Conservation (phyloP, 228 moss, liverwort and hornwort species). For the Sphagnum fallax region DNA sequence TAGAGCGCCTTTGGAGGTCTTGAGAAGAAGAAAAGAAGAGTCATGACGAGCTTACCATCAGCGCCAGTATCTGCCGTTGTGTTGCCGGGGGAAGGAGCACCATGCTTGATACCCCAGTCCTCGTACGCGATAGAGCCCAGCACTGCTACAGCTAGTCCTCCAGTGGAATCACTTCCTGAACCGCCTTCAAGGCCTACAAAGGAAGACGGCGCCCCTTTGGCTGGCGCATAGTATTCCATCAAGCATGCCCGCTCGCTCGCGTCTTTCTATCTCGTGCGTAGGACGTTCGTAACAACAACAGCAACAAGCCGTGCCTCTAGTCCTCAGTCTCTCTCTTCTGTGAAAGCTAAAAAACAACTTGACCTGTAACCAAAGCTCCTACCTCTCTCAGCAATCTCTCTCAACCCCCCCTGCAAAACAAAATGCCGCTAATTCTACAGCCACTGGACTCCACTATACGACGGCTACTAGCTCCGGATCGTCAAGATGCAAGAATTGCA, state of each 20-base stretch:
- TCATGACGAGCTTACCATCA: constrained; percentile 34
- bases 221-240: constrained; percentile 99
- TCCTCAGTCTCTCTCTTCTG: too few species aligned
- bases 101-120: constrained; percentile 87
- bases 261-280: not conserved
- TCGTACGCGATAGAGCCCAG: constrained; percentile 44
- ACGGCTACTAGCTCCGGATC: too few species aligned
- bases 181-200: constrained; percentile 81
- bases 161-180: constrained; percentile 61
- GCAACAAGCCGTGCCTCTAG: too few species aligned
- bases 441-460: too few species aligned
- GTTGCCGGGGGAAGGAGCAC: constrained; percentile 55
- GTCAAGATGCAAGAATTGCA: too few species aligned
- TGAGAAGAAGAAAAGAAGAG: not conserved
- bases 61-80: constrained; percentile 41
- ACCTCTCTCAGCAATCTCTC: too few species aligned
- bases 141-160: constrained; percentile 26
- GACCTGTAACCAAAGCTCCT: too few species aligned
- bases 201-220: constrained; percentile 96
- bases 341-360: too few species aligned
- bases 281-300: too few species aligned
- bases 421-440: too few species aligned
- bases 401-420: too few species aligned
- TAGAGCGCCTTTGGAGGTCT: too few species aligned
- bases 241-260: constrained; percentile 86